phyloP scores from a whole-genome alignment of 805 yeast species.

The Teunomyces aglyptinius region DNA sequence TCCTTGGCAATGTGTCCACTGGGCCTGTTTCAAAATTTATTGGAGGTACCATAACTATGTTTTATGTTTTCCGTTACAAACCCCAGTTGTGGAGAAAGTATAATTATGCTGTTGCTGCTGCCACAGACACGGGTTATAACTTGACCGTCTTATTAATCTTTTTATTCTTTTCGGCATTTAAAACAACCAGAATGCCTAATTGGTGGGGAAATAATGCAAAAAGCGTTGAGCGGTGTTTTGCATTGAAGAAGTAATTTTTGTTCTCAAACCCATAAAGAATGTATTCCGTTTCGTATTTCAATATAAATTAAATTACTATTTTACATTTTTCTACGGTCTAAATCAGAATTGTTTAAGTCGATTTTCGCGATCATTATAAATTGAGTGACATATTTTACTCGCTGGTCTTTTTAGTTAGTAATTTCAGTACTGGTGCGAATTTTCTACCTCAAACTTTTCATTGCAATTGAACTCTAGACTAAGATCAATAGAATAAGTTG shows the following conservation, averaged over 20 bases:
- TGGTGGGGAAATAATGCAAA: constrained; percentile 25
- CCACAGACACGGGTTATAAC: constrained; percentile 25
- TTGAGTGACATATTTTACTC: not conserved
- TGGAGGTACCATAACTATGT: constrained; percentile 23
- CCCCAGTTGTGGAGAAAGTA: constrained; percentile 21
- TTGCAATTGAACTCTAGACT: not conserved
- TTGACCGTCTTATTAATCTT: constrained; percentile 19
- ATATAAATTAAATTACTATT: not conserved
- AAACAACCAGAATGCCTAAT: constrained; percentile 17
- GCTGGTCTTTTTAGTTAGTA: not conserved
- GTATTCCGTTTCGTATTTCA: not conserved
- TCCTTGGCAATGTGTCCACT: constrained; percentile 24
- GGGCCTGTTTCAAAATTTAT: constrained; percentile 21
- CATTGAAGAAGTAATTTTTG: constrained; percentile 4
- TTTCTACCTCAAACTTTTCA: constrained; percentile 3
- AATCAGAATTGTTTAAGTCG: too few relatives aligned
- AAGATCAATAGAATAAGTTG: not conserved
- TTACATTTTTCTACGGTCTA: too few relatives aligned
- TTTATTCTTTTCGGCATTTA: constrained; percentile 13
- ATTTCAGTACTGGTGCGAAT: constrained; percentile 2
- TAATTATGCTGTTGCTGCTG: constrained; percentile 25
- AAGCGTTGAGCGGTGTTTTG: constrained; percentile 25
- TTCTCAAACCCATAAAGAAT: too few relatives aligned
- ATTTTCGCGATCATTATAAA: too few relatives aligned
- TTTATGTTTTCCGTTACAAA: constrained; percentile 17